A percentile compares a stretch with the other conserved stretches of the same genome.
These are phyloP conservation scores for Cucurbita argyrosperma DNA, from an alignment of 306 rosid genomes.

Conservation along the genomic window DNA sequence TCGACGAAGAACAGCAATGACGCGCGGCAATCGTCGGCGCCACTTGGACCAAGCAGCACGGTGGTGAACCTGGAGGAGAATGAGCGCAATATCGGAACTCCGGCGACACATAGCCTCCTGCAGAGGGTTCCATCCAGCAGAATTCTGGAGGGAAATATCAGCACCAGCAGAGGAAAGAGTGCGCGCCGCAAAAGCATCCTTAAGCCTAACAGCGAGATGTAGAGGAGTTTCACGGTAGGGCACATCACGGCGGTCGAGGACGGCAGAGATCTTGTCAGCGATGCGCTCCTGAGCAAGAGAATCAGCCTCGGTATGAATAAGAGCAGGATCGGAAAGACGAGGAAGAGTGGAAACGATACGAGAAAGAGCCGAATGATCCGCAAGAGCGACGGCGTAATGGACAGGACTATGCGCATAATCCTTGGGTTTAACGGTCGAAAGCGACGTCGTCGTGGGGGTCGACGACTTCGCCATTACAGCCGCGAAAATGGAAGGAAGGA, in stretches of 20 bases:
- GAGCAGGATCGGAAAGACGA: conserved; percentile 51
- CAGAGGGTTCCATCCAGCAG: conserved; percentile 73
- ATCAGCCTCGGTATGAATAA: conserved; percentile 53
- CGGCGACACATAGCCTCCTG: conserved; percentile 87
- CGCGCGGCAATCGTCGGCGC: conserved; percentile 84
- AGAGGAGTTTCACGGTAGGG: conserved; percentile 75
- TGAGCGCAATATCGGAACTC: conserved; percentile 50
- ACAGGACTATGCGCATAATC: conserved; percentile 61
- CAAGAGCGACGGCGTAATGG: conserved; percentile 59
- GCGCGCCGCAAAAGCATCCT: conserved; percentile 37
- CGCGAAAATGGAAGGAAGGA: background rate
- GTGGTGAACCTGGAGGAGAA: conserved; percentile 61
- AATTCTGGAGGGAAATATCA: conserved; percentile 66
- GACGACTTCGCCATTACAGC: conserved; percentile 42
- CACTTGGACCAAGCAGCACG: conserved; percentile 84
- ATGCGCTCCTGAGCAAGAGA: conserved; percentile 68
- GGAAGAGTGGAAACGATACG: conserved; percentile 52
- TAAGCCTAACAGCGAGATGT: conserved; percentile 70
- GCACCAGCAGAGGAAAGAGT: conserved; percentile 64
- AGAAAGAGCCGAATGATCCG: conserved; percentile 46
- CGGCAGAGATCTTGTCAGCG: conserved; percentile 51
- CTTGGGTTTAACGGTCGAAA: conserved; percentile 33
- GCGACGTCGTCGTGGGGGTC: conserved; percentile 28
- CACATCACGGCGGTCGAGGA: conserved; percentile 81
- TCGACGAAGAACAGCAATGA: conserved; percentile 59